Evolutionary conservation across 176 grass and related monocot genomes (phyloP).

Genomic region (Elymus sibiricus): DNA sequence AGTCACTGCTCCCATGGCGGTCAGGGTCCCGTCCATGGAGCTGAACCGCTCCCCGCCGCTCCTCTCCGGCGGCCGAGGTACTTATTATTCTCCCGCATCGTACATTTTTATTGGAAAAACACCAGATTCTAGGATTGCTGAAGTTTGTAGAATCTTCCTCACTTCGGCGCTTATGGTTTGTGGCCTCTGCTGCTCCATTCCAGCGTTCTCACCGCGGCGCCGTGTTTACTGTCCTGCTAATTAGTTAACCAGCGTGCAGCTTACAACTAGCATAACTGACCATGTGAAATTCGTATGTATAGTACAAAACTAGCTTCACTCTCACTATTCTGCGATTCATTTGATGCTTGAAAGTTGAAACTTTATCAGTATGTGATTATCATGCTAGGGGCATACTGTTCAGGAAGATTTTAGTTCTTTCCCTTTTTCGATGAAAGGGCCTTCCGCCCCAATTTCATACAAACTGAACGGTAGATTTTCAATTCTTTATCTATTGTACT

Average conservation of each 20-base stretch:
- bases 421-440: neutral
- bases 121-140: neutral
- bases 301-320: neutral
- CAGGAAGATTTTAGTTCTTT: neutral
- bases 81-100: neutral
- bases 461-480: neutral
- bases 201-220: neutral
- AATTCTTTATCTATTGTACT: neutral
- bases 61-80: constrained; percentile 40
- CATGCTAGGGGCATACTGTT: neutral
- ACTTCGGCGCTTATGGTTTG: neutral
- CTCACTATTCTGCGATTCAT: neutral
- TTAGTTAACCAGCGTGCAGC: neutral
- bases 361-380: neutral
- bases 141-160: neutral
- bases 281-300: neutral
- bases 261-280: neutral
- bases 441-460: neutral
- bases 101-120: neutral
- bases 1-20: constrained; percentile 35
- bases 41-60: constrained; percentile 36
- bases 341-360: neutral
- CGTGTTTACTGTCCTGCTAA: neutral
- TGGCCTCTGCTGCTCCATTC: too few relatives aligned
- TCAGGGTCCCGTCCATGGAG: constrained; percentile 37